Base-by-base conservation (phyloP, 2,329 filamentous ascomycete species). In the Alternaria viburni region DNA sequence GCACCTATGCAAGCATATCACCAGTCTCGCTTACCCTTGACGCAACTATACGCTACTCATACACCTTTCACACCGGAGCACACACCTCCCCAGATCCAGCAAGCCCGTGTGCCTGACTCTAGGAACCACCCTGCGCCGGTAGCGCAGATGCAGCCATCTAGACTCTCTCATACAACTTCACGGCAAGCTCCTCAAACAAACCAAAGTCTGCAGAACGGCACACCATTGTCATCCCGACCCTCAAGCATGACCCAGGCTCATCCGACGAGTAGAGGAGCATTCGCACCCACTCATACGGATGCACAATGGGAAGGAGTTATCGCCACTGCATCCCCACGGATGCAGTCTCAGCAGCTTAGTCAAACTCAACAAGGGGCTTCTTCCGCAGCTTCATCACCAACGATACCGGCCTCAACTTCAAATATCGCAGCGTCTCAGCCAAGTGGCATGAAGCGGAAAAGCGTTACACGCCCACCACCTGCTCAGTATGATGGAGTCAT, bases 401-500 rank as follows among this genome's bases (percentile, higher is more conserved):
- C 19, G 2, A 28, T 11, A 17, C 25, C 46, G 15, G 11, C 45
- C 12, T 23, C 17, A 1, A 8, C 11, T 30, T 12, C 19, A 28
- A 41, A 15, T 17, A 41, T 41, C 5, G 23, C 26, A 21, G 30
- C 28, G 11, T 32, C 21, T 25, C 30, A n/a, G 45, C 25, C 45
- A 56, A 55, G 43, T 5, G 36, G 13, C 55, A 56, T 17, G 17
- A 54, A 47, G 21, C 46, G 46, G n/a, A 54, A 44, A 21, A 54
- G 47, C 26, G 46, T 51, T 11, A 36, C 57, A 46, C 64, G 25
- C 9, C 41, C 54, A 1, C 52, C 23, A 0, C 12, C 28, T 30
- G 28, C 19, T 12, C 57, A 64, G 23, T 47, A 26, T 7, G 45
- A 62, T n/a, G 62, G 36, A 10, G 23, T 26, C 1, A 67, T 74